Evolutionary conservation across 164 flowering plant species (phyloP).

Genomic region (Cinnamomum chago): DNA sequence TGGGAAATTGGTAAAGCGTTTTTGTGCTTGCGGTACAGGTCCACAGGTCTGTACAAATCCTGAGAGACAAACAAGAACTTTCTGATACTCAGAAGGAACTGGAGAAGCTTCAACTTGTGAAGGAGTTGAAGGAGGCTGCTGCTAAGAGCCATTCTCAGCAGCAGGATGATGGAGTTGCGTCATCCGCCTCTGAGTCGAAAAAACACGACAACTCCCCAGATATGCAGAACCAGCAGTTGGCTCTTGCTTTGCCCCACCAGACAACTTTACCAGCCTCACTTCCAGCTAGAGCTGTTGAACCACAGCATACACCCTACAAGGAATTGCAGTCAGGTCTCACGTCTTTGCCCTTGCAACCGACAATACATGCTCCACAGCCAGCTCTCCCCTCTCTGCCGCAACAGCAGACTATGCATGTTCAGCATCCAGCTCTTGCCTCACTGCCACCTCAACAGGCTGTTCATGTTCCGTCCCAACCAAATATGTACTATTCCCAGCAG

Average conservation of each 20-base stretch:
- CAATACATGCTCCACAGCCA: slow-evolving; percentile 22
- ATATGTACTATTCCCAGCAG: slow-evolving; percentile 52
- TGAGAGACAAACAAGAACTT: slow-evolving; percentile 95
- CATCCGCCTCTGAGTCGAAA: slow-evolving; percentile 28
- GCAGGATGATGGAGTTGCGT: slow-evolving; percentile 40
- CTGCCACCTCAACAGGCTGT: slow-evolving; percentile 44
- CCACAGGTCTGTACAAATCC: slow-evolving; percentile 81
- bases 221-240: slow-evolving; percentile 64
- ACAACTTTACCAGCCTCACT: slow-evolving; percentile 38
- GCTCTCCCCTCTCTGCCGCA: slow-evolving; percentile 41
- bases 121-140: slow-evolving; percentile 28
- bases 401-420: slow-evolving; percentile 34
- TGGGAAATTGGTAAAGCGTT: neutral
- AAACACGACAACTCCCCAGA: slow-evolving; percentile 45
- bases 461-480: slow-evolving; percentile 35
- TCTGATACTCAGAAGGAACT: slow-evolving; percentile 91
- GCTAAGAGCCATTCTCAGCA: slow-evolving; percentile 38
- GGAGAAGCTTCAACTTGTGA: slow-evolving; percentile 81
- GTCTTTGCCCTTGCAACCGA: slow-evolving; percentile 49
- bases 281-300: slow-evolving; percentile 33
- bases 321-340: slow-evolving; percentile 35
- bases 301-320: slow-evolving; percentile 25
- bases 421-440: slow-evolving; percentile 29
- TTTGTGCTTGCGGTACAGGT: slow-evolving; percentile 42
- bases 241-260: slow-evolving; percentile 79